A percentile compares a stretch with the other conserved stretches of the same genome.
phyloP scores from a whole-genome alignment of 805 yeast species.

The Starmerella floricola region DNA sequence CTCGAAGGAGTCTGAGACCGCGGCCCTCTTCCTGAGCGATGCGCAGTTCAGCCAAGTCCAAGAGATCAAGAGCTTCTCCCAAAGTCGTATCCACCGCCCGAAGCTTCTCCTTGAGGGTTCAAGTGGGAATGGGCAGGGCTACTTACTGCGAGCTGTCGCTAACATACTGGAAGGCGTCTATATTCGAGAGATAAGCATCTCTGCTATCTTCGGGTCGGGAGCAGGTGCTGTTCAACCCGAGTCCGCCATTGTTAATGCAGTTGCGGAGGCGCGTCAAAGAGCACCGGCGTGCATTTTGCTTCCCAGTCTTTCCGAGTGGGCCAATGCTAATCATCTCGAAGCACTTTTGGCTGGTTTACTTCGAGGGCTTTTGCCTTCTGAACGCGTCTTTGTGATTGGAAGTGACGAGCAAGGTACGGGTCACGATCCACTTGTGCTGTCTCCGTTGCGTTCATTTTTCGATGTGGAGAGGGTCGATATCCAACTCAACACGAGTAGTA shows the following conservation, averaged over 20 bases:
- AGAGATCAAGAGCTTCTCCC: constrained; percentile 44
- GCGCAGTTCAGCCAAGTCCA: constrained; percentile 50
- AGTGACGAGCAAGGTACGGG: constrained; percentile 39
- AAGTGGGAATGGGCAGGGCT: constrained; percentile 76
- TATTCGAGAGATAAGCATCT: constrained; percentile 57
- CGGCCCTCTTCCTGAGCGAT: constrained; percentile 34
- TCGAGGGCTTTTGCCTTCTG: constrained; percentile 55
- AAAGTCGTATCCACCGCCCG: constrained; percentile 70
- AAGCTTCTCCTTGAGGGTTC: constrained; percentile 61
- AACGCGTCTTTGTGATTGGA: constrained; percentile 62
- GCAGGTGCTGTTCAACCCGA: constrained; percentile 51
- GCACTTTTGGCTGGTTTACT: constrained; percentile 54
- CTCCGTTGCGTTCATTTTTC: constrained; percentile 38
- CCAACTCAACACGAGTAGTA: constrained; percentile 25
- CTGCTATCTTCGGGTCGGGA: constrained; percentile 58
- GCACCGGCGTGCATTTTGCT: constrained; percentile 76
- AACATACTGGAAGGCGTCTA: constrained; percentile 81
- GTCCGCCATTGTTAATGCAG: constrained; percentile 66
- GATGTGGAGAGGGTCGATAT: constrained; percentile 40
- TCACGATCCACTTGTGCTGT: constrained; percentile 35
- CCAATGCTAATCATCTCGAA: constrained; percentile 57
- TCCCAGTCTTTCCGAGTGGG: constrained; percentile 63
- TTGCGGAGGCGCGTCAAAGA: constrained; percentile 78
- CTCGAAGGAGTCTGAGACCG: constrained; percentile 3
- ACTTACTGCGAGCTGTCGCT: constrained; percentile 68